Base-by-base conservation (phyloP, 176 grass and related monocot species). In the Tuctoria greenei region DNA sequence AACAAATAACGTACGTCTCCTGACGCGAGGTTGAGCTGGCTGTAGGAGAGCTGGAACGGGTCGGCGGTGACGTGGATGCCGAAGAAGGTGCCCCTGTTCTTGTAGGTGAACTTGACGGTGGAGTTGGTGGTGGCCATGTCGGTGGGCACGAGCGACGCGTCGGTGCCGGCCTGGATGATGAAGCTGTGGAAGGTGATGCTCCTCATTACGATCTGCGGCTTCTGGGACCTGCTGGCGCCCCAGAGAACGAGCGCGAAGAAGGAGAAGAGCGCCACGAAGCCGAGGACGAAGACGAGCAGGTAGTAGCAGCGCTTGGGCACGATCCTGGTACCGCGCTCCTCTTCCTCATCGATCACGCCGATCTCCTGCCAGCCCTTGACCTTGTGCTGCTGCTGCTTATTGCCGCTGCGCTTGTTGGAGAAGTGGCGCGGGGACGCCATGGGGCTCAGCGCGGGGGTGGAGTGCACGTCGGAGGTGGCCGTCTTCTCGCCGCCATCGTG, bases 221-320 rank as follows among this genome's bases (percentile, higher is more conserved):
- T 92, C 86, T 94, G 95, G 8, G 95, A 98, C 65, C 91, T 39
- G 79, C 91, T 88, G 1, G 95, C 91, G 4, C 89, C 91, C 95
- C 95, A 98, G 25, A 98, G 87, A 45, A 98, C 93, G 63, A 98
- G 85, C 1, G 95, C 86, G 61, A 98, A 98, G 84, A 94, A 94
- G n/a, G 95, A 89, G 79, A 98, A 98, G 67, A 98, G 86, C 10
- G 75, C 84, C 1, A 51, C 79, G 76, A 98, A 98, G 0, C 79
- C 82, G 4, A 86, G 68, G 0, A 92, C 16, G 46, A 98, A 98
- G 24, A 81, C 72, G 23, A 98, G 51, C 57, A 75, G 78, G 77
- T 82, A 98, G 68, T 88, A 86, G 65, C 89, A 86, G 72, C 81
- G 82, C 56, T 84, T 87, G 58, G 80, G 87, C 20, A 88, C 39